Percentiles rank a stretch among this genome's conserved stretches.
These are phyloP conservation scores for Komagataella pastoris DNA, from an alignment of 805 yeast species.

Conservation along the genomic window DNA sequence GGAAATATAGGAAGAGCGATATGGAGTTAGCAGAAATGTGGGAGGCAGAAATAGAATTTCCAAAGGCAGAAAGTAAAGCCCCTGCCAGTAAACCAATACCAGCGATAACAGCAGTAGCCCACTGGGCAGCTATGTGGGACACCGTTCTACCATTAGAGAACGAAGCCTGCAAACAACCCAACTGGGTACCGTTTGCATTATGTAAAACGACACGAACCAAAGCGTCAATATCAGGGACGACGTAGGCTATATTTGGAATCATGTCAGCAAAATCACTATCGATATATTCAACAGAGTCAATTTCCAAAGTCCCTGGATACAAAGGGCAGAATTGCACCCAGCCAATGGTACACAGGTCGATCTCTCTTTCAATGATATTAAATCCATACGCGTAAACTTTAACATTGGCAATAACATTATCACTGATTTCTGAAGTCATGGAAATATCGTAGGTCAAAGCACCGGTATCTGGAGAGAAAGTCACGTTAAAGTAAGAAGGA, in stretches of 20 bases:
- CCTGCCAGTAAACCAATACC: conserved; percentile 78
- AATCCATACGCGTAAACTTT: conserved; percentile 83
- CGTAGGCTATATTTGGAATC: conserved; percentile 78
- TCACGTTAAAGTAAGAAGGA: conserved; percentile 63
- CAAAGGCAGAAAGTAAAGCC: conserved; percentile 73
- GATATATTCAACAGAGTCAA: conserved; percentile 57
- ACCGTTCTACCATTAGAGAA: conserved; percentile 74
- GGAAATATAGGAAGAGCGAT: conserved; percentile 77
- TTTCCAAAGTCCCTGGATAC: conserved; percentile 67
- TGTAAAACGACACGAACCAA: conserved; percentile 41
- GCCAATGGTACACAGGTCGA: conserved; percentile 53
- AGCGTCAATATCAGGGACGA: conserved; percentile 82
- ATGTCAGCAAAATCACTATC: conserved; percentile 30
- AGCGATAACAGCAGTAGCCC: conserved; percentile 89
- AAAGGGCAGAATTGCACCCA: conserved; percentile 90
- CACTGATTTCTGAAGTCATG: conserved; percentile 54
- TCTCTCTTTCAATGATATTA: conserved; percentile 37
- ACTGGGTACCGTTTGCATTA: conserved; percentile 20
- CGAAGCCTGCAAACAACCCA: conserved; percentile 68
- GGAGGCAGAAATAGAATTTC: conserved; percentile 81
- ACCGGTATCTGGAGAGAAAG: conserved; percentile 58
- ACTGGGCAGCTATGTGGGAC: conserved; percentile 66
- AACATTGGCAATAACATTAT: conserved; percentile 54
- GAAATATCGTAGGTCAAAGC: conserved; percentile 59
- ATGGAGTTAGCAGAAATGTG: conserved; percentile 81